Evolutionary conservation across 176 grass and related monocot species (phyloP).

Genomic region (Rhipidocladum racemiflorum): DNA sequence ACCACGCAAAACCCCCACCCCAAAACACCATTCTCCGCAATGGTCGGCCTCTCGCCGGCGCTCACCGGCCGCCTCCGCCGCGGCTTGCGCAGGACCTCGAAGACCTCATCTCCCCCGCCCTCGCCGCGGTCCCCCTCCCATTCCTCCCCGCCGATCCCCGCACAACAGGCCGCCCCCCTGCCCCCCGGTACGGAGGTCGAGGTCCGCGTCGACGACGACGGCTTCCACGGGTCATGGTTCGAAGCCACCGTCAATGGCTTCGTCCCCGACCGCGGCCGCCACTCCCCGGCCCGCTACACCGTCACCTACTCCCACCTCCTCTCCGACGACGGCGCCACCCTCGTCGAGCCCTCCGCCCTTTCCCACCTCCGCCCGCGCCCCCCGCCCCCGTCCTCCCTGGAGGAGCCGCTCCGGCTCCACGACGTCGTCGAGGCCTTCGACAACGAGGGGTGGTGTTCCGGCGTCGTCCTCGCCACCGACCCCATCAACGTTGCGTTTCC

Average conservation of each 20-base stretch:
- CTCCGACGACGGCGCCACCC: slow-evolving; percentile 38
- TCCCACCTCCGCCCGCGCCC: no score
- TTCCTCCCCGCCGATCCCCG: neutral
- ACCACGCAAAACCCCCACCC: slow-evolving; percentile 16
- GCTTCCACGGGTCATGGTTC: slow-evolving; percentile 69
- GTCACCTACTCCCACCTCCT: slow-evolving; percentile 49
- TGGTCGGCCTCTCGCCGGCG: neutral
- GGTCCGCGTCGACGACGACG: slow-evolving; percentile 56
- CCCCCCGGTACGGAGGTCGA: slow-evolving; percentile 34
- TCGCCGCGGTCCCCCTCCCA: no score
- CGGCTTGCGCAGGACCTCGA: neutral
- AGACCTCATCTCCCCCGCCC: neutral
- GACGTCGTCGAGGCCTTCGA: slow-evolving; percentile 70
- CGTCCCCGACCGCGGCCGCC: slow-evolving; percentile 11
- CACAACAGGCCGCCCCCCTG: neutral
- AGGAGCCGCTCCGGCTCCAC: neutral
- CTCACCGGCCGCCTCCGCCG: neutral
- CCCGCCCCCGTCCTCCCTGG: neutral
- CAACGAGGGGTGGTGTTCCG: slow-evolving; percentile 68
- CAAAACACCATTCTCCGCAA: neutral
- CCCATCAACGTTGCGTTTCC: slow-evolving; percentile 50
- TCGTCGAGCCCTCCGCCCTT: slow-evolving; percentile 40
- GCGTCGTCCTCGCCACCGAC: slow-evolving; percentile 32
- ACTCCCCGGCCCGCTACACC: slow-evolving; percentile 17
- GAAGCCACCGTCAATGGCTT: slow-evolving; percentile 46